Evolutionary conservation across 495 filamentous ascomycete species (phyloP).

Genomic region (Thozetella sp.): DNA sequence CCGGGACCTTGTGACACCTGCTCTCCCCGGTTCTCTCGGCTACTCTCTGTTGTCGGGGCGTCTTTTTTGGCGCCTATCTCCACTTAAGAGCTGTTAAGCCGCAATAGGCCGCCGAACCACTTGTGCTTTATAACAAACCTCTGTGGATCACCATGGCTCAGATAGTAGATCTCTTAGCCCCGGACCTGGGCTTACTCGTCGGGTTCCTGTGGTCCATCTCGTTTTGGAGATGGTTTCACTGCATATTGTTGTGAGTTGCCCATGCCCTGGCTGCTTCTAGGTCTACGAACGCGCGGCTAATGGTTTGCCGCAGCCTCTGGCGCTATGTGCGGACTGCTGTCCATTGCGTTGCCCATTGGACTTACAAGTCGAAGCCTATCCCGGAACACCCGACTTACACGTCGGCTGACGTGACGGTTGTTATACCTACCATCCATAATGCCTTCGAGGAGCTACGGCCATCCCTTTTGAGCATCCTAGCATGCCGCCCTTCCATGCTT

Average conservation of each 20-base stretch:
- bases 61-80: too few relatives aligned
- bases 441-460: conserved; percentile 51
- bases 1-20: too few relatives aligned
- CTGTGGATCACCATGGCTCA: neutral
- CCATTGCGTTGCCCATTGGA: conserved; percentile 52
- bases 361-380: conserved; percentile 47
- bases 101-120: too few relatives aligned
- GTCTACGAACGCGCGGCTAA: conserved; percentile 12
- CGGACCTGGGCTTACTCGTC: neutral
- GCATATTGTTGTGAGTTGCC: neutral
- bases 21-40: too few relatives aligned
- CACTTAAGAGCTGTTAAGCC: too few relatives aligned
- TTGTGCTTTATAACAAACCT: conserved; percentile 13
- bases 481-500: conserved; percentile 50
- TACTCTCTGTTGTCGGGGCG: too few relatives aligned
- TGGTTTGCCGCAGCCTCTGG: conserved; percentile 34
- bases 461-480: conserved; percentile 55
- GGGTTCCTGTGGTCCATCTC: neutral
- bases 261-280: conserved; percentile 1
- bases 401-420: conserved; percentile 55
- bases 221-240: conserved; percentile 1
- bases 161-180: neutral
- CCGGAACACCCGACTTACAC: conserved; percentile 43
- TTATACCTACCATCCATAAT: conserved; percentile 59
- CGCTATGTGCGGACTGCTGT: conserved; percentile 56